phyloP scores from a whole-genome alignment of 306 rosid genomes.

The Adenanthera pavonina region DNA sequence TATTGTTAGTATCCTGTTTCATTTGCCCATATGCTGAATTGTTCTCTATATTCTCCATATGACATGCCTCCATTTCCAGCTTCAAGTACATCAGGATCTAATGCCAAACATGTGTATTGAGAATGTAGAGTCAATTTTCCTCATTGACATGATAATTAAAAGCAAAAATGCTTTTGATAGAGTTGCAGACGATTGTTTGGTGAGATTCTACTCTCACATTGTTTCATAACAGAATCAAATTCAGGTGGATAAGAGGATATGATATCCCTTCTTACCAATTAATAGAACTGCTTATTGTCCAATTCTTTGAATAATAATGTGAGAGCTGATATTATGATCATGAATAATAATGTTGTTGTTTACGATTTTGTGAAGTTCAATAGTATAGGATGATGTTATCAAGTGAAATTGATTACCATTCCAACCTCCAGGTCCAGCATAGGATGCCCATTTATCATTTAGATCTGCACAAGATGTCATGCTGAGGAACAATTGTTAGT shows the following conservation, averaged over 20 bases:
- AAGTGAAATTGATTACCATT: slow-evolving; percentile 52
- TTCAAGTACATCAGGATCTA: slow-evolving; percentile 86
- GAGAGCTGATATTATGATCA: too few relatives aligned
- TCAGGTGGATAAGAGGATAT: too few relatives aligned
- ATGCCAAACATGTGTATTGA: slow-evolving; percentile 13
- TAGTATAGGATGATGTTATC: background rate
- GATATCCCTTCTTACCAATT: too few relatives aligned
- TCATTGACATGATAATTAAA: background rate
- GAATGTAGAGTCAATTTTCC: background rate
- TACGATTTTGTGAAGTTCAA: background rate
- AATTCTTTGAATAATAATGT: too few relatives aligned
- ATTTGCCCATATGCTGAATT: slow-evolving; percentile 64
- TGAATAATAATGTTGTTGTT: too few relatives aligned
- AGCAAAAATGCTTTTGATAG: background rate
- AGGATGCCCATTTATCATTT: slow-evolving; percentile 72
- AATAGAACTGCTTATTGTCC: too few relatives aligned
- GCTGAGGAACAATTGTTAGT: slow-evolving; percentile 32
- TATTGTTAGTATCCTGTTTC: background rate
- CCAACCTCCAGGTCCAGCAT: slow-evolving; percentile 79
- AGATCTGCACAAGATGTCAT: slow-evolving; percentile 64
- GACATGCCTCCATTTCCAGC: slow-evolving; percentile 81
- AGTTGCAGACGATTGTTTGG: background rate
- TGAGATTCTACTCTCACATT: background rate
- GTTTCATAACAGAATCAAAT: background rate
- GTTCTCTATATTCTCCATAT: slow-evolving; percentile 66